Evolutionary conservation across 1,284 basidiomycete species (phyloP).

Genomic region (Limonomyces culmigenus): DNA sequence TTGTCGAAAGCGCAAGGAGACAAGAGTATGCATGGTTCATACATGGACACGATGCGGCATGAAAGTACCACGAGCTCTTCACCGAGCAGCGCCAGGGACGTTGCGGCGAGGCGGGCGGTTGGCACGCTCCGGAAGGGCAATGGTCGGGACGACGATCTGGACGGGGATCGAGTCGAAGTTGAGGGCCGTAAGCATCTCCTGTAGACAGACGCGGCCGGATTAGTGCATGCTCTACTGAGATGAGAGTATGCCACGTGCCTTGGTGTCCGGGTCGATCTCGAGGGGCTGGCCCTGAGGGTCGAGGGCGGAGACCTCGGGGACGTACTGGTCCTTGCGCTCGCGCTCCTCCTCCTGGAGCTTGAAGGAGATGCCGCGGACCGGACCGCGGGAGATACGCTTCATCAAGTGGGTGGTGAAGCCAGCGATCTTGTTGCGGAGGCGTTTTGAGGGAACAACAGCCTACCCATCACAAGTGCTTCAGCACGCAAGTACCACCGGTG

Average conservation of each 20-base stretch:
- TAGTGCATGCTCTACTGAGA: not conserved
- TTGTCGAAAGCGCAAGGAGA: too few species aligned
- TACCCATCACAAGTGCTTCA: constrained; percentile 19
- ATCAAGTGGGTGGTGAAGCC: constrained; percentile 99
- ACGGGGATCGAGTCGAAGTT: constrained; percentile 84
- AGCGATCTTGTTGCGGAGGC: constrained; percentile 98
- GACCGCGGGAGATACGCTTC: constrained; percentile 99
- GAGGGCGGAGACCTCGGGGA: constrained; percentile 90
- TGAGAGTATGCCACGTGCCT: constrained; percentile 42
- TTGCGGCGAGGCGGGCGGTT: constrained; percentile 61
- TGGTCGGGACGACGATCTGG: constrained; percentile 48
- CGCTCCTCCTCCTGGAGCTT: constrained; percentile 99
- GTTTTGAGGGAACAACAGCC: constrained; percentile 96
- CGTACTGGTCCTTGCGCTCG: constrained; percentile 98
- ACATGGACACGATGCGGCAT: too few species aligned
- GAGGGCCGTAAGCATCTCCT: constrained; percentile 78
- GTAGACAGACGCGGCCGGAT: constrained; percentile 4
- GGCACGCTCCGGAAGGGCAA: constrained; percentile 57
- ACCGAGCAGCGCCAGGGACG: constrained; percentile 69
- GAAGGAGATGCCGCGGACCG: constrained; percentile 99
- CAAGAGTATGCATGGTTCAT: too few species aligned
- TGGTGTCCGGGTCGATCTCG: constrained; percentile 84
- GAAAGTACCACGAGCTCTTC: too few species aligned
- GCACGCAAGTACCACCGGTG: not conserved
- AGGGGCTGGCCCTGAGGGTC: constrained; percentile 62